Percentiles rank a stretch among this genome's conserved stretches.
phyloP scores from a whole-genome alignment of 1,139 yeast species.

The Debaryomyces robertsiae region DNA sequence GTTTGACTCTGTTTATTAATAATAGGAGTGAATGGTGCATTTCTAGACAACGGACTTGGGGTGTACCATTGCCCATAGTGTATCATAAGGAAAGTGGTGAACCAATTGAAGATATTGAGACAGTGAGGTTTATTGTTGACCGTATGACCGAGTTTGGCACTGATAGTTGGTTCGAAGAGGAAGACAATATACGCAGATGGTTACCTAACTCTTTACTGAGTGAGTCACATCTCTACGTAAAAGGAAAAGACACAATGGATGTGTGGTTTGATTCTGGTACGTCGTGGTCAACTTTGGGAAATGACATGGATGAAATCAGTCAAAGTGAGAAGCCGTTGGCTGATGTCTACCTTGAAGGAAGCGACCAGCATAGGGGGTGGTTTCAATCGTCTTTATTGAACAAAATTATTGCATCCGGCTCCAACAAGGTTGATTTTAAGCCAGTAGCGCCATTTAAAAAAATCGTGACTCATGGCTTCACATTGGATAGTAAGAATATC shows the following conservation, averaged over 20 bases:
- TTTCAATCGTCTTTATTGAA: conserved; percentile 91
- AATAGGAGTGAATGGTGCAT: conserved; percentile 97
- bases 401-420: conserved; percentile 58
- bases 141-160: conserved; percentile 63
- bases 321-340: conserved; percentile 47
- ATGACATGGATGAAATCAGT: conserved; percentile 28
- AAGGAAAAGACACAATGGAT: conserved; percentile 93
- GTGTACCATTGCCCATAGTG: conserved; percentile 93
- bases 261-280: conserved; percentile 99
- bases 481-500: conserved; percentile 78
- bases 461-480: conserved; percentile 91
- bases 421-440: conserved; percentile 28
- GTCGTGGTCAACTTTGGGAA: conserved; percentile 73
- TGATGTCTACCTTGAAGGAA: conserved; percentile 87
- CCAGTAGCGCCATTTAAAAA: conserved; percentile 70
- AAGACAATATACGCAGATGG: conserved; percentile 65
- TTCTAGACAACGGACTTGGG: conserved; percentile 97
- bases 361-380: conserved; percentile 99
- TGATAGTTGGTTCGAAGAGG: conserved; percentile 75
- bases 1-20: conserved; percentile 71
- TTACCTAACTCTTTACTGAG: conserved; percentile 50
- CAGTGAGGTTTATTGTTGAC: conserved; percentile 56
- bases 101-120: conserved; percentile 54
- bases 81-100: conserved; percentile 61
- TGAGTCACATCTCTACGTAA: conserved; percentile 47